Conservation (phyloP, 192 early-diverging fungal genomes). For the Coemansia erecta region DNA sequence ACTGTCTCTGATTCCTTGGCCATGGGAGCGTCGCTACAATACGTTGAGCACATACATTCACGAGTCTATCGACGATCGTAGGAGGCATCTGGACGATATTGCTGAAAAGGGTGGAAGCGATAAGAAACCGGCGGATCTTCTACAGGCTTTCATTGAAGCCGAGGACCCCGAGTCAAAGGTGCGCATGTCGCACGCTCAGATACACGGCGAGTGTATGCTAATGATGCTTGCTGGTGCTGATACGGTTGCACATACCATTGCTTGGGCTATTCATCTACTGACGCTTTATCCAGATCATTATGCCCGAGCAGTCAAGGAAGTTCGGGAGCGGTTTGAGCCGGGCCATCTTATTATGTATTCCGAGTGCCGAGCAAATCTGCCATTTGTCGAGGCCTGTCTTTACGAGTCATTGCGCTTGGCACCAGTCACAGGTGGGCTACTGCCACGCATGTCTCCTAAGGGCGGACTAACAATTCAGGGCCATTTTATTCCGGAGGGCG, state of each 20-base stretch:
- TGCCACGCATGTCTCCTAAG: conserved; percentile 27
- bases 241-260: conserved; percentile 35
- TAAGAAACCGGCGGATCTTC: conserved; percentile 29
- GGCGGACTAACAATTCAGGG: conserved; percentile 27
- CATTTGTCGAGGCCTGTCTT: conserved; percentile 42
- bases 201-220: conserved; percentile 41
- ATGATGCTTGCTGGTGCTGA: conserved; percentile 45
- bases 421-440: conserved; percentile 26
- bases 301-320: conserved; percentile 19
- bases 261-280: conserved; percentile 36
- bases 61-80: conserved; percentile 23
- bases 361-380: conserved; percentile 27
- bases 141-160: conserved; percentile 52
- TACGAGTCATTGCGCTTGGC: conserved; percentile 41
- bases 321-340: conserved; percentile 14
- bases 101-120: not conserved
- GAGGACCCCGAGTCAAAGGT: conserved; percentile 47
- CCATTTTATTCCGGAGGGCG: conserved; percentile 29
- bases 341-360: conserved; percentile 21
- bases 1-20: conserved; percentile 20
- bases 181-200: conserved; percentile 40
- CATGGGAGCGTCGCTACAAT: conserved; percentile 31
- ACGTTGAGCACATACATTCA: conserved; percentile 31
- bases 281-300: conserved; percentile 33
- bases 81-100: conserved; percentile 9